These are phyloP conservation scores for Penicillium brevicompactum DNA, from an alignment of 2,329 filamentous ascomycete genomes.

Conservation along the genomic window DNA sequence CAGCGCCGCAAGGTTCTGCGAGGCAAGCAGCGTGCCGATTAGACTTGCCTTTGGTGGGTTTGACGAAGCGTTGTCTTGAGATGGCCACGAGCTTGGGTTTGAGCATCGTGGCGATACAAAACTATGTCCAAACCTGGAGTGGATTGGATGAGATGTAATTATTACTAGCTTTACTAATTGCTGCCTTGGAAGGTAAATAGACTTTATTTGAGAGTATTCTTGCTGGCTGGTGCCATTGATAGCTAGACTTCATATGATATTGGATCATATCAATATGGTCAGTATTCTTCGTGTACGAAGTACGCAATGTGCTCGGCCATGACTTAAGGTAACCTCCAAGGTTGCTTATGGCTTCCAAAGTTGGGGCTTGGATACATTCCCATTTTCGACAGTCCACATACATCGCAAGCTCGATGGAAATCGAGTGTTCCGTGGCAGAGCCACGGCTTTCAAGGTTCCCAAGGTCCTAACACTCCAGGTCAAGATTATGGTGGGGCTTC, in stretches of 20 bases:
- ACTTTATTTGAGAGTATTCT: background rate
- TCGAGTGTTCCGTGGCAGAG: too few species aligned
- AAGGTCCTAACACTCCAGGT: too few species aligned
- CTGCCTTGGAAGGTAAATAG: background rate
- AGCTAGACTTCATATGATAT: background rate
- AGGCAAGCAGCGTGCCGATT: conserved; percentile 55
- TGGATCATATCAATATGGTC: background rate
- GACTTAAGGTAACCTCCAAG: too few species aligned
- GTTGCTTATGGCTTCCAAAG: too few species aligned
- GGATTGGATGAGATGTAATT: background rate
- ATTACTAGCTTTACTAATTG: background rate
- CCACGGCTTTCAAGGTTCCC: too few species aligned
- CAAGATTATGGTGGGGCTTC: too few species aligned
- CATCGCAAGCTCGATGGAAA: too few species aligned
- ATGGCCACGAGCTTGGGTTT: background rate
- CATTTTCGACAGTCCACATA: too few species aligned
- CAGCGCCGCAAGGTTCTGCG: conserved; percentile 81
- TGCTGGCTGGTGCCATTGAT: background rate
- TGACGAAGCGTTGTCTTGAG: background rate
- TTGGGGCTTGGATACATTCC: too few species aligned
- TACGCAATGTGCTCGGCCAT: too few species aligned
- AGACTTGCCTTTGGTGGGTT: conserved; percentile 5
- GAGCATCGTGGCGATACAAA: background rate
- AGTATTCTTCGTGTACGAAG: too few species aligned
- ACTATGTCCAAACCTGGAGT: too few species aligned